Evolutionary conservation across 1,139 yeast genomes (phyloP).

Genomic region (Yamadazyma pseudoaaseri): DNA sequence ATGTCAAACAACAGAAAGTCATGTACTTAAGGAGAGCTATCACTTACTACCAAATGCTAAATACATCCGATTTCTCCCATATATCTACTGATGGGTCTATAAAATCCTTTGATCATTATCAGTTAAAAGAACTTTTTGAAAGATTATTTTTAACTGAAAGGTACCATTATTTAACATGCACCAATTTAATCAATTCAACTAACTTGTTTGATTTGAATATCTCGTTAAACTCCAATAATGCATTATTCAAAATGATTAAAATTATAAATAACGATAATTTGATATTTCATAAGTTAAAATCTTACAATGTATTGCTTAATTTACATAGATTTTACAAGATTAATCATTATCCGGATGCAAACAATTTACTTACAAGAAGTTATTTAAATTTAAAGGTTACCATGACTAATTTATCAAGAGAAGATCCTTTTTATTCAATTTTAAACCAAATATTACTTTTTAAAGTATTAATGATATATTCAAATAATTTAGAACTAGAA

Average conservation of each 20-base stretch:
- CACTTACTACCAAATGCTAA: constrained; percentile 36
- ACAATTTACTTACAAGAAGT: constrained; percentile 13
- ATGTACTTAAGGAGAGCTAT: constrained; percentile 34
- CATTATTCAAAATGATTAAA: constrained; percentile 12
- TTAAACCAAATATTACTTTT: constrained; percentile 27
- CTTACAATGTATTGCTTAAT: constrained; percentile 15
- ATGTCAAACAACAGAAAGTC: constrained; percentile 32
- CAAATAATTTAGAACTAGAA: constrained; percentile 20
- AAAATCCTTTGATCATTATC: constrained; percentile 22
- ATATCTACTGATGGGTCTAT: constrained; percentile 6
- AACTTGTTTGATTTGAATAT: constrained; percentile 14
- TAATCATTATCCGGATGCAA: constrained; percentile 19
- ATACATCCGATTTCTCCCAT: constrained; percentile 14
- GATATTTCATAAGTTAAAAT: constrained; percentile 17
- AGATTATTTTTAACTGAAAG: constrained; percentile 33
- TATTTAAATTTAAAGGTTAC: constrained; percentile 17
- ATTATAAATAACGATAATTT: constrained; percentile 14
- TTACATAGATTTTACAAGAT: constrained; percentile 15
- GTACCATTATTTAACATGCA: constrained; percentile 29
- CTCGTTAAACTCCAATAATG: constrained; percentile 9
- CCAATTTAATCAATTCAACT: constrained; percentile 19
- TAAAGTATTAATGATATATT: constrained; percentile 30
- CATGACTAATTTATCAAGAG: constrained; percentile 16
- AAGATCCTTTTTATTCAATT: constrained; percentile 15
- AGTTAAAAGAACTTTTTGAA: constrained; percentile 37